These are phyloP conservation scores for Barnettozyma wickerhamii DNA, from an alignment of 805 yeast genomes.

Conservation along the genomic window DNA sequence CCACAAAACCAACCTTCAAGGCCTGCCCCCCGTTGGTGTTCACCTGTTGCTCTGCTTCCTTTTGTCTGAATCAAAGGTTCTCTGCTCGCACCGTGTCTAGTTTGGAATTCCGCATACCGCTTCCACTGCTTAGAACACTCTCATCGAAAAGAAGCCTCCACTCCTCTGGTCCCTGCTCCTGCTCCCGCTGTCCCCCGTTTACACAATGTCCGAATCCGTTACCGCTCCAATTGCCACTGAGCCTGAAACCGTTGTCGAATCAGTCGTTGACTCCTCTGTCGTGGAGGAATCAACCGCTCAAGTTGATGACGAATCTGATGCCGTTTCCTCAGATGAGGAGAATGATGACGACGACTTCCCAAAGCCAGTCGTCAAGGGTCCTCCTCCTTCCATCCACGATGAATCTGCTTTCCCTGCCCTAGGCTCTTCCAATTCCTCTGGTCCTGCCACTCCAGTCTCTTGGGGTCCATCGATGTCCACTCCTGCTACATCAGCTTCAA, in stretches of 20 bases:
- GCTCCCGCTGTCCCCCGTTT: slow-evolving; percentile 1
- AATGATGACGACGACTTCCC: slow-evolving; percentile 10
- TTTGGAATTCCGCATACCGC: neutral
- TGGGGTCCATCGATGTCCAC: slow-evolving; percentile 42
- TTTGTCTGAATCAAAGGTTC: too few relatives aligned
- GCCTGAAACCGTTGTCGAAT: slow-evolving; percentile 1
- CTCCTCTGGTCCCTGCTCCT: neutral
- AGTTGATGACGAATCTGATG: neutral
- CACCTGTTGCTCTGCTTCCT: too few relatives aligned
- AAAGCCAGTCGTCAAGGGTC: slow-evolving; percentile 9
- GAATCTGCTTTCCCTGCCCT: slow-evolving; percentile 63
- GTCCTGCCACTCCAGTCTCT: slow-evolving; percentile 17
- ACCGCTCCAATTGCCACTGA: slow-evolving; percentile 1
- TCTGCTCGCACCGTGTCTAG: neutral
- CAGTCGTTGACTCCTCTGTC: slow-evolving; percentile 1
- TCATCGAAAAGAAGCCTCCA: neutral
- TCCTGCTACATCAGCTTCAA: slow-evolving; percentile 9
- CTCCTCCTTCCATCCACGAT: slow-evolving; percentile 42
- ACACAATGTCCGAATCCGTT: slow-evolving; percentile 9
- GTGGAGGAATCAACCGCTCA: neutral
- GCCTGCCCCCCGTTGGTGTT: too few relatives aligned
- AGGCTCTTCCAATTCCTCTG: slow-evolving; percentile 40
- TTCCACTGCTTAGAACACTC: neutral
- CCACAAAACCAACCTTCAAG: too few relatives aligned
- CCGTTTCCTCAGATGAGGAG: neutral